Base-by-base conservation (phyloP, 2,329 filamentous ascomycete species). In the Aspergillus pseudoviridinutans region DNA sequence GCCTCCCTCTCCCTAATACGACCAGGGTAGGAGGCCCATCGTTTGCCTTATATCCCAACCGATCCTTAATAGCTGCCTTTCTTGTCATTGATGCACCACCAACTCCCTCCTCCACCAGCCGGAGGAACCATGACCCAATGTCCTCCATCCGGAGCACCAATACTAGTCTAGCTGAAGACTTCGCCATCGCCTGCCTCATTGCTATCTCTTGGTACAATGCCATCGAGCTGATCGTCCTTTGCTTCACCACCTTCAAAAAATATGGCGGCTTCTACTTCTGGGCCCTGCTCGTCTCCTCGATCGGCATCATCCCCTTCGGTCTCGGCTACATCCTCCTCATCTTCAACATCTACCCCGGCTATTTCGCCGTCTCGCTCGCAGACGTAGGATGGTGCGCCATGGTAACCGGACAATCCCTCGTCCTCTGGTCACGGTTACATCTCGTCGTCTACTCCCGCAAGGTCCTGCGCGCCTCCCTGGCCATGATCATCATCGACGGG, bases 371-470 rank as follows among this genome's bases (percentile, higher is more conserved):
- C 7, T 71, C 76, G 14, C 59, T 79, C 14, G 67, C 80, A 25
- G 74, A 74, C 10, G 57, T 85, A 53, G 83, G 82, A 25, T 81
- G 84, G 80, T 80, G 79, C 65, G 58, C 74, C 1, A 85, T 86
- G 81, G 79, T 86, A 1, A 84, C 82, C 9, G 84, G 83, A 2
- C 82, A 85, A 65, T 80, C 80, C 0, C 67, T 85, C 17, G 84
- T 87, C 1, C 73, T 87, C 1, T 86, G 82, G 74, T 86, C 83
- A 0, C 78, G 84, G 4, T 76, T 87, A 3, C 83, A 86, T 61
- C 72, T 87, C 9, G 75, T 87, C 10, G 70, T 83, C 1, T 78
- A 77, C 46, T 80, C 82, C 28, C 69, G 72, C 2, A 69, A 66
- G 0, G 65, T 80, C 1, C 68, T 86, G 2, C 76, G 74, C 17